phyloP scores from a whole-genome alignment of 2,329 filamentous ascomycete genomes.

The Colletotrichum brevisporum region DNA sequence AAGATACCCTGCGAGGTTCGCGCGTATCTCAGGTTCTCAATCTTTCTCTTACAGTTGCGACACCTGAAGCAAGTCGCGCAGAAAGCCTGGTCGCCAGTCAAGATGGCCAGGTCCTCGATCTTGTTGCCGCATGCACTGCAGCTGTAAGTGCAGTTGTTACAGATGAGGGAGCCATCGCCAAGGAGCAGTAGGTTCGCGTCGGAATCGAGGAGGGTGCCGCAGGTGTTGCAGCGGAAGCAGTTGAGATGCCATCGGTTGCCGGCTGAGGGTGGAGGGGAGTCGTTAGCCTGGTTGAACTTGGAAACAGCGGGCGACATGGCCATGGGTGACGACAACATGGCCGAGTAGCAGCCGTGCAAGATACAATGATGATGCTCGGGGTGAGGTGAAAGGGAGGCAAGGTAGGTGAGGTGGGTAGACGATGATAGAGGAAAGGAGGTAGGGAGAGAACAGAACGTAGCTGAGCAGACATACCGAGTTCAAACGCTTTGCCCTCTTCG shows the following conservation, averaged over 20 bases:
- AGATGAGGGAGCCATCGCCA: constrained; percentile 97
- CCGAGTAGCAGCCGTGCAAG: background rate
- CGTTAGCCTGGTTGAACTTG: constrained; percentile 45
- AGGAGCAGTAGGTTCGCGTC: constrained; percentile 97
- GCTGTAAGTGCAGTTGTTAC: constrained; percentile 99
- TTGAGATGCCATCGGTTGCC: constrained; percentile 99
- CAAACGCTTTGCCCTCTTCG: constrained; percentile 98
- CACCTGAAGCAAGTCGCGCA: constrained; percentile 98
- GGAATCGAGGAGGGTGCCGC: constrained; percentile 94
- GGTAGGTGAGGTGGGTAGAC: background rate
- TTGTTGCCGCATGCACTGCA: constrained; percentile 97
- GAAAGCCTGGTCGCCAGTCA: constrained; percentile 98
- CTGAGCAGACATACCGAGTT: constrained; percentile 78
- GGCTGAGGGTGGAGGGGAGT: constrained; percentile 61
- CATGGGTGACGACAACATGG: constrained; percentile 28
- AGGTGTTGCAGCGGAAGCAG: constrained; percentile 98
- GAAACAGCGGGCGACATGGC: constrained; percentile 38
- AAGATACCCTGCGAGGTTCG: constrained; percentile 98
- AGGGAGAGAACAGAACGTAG: constrained; percentile 8
- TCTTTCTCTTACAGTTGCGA: constrained; percentile 98
- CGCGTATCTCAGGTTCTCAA: constrained; percentile 97
- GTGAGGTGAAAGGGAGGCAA: background rate
- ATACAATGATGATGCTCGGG: constrained; percentile 6
- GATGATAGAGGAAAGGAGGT: constrained; percentile 2
- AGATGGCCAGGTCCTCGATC: constrained; percentile 96